Evolutionary conservation across 306 rosid species (phyloP).

Genomic region (Vigna nakashimae): DNA sequence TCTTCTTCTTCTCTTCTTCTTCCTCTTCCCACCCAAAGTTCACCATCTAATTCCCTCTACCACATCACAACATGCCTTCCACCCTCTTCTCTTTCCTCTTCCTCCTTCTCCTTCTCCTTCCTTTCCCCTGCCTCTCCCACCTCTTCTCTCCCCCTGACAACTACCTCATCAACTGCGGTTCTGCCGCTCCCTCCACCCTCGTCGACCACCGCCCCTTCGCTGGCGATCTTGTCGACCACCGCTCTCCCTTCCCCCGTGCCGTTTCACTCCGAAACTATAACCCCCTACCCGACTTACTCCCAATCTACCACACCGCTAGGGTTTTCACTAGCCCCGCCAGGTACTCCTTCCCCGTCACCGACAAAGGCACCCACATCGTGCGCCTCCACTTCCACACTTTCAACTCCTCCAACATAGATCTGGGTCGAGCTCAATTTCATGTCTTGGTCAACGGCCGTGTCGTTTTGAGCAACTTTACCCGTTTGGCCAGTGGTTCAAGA

Average conservation of each 20-base stretch:
- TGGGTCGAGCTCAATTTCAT: conserved; percentile 62
- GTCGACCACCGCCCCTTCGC: conserved; percentile 68
- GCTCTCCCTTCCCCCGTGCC: conserved; percentile 40
- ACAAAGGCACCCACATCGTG: conserved; percentile 78
- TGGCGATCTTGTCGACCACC: conserved; percentile 51
- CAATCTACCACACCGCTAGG: conserved; percentile 72
- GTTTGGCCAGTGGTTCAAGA: conserved; percentile 8
- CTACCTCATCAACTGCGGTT: conserved; percentile 89
- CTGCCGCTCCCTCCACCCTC: conserved; percentile 55
- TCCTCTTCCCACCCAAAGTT: background rate
- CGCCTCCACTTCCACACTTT: conserved; percentile 81
- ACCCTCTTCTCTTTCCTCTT: conserved; percentile 38
- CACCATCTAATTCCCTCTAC: background rate
- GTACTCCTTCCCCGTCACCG: conserved; percentile 64
- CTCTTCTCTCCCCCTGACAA: conserved; percentile 77
- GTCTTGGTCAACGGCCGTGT: conserved; percentile 69
- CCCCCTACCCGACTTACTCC: conserved; percentile 47
- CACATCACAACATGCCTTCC: conserved; percentile 53
- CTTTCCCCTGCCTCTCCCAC: conserved; percentile 49
- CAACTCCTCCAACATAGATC: conserved; percentile 52
- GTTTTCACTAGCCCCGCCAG: conserved; percentile 68
- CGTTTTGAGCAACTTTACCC: conserved; percentile 55
- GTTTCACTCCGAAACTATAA: conserved; percentile 52
- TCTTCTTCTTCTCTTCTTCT: conserved; percentile 24
- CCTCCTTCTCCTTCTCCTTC: conserved; percentile 49